Base-by-base conservation (phyloP, 1,284 basidiomycete species). In the Cutaneotrichosporon cavernicola region DNA sequence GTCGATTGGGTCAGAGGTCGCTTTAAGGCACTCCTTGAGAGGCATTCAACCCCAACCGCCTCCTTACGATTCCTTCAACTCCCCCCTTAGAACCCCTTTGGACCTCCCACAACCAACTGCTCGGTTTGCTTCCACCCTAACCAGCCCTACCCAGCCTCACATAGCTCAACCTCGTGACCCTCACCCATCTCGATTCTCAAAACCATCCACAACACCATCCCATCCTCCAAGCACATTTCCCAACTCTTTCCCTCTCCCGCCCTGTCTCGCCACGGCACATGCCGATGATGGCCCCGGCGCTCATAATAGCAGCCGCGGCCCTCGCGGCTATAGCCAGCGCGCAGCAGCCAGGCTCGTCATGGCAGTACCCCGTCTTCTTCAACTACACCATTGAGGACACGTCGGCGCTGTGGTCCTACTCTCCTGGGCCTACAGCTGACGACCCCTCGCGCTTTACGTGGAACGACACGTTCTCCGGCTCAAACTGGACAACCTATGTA, bases 301-400 rank as follows among this genome's bases (percentile, higher is more conserved):
- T n/a, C 30, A 14, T 53, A 31, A 53, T 53, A 53, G 51, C 31
- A 10, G 51, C 30, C 51, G 51, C 51, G 30, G 51, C 51, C 51
- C 31, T 53, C 51, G 51, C 51, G 51, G 51, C 51, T 16, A 30
- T 53, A 31, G 51, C 51, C 51, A 18, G 1, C 16, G 51, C 51
- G 26, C 51, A 53, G 51, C 51, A 53, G 16, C 14, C 30, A 53
- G 51, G 51, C 51, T 53, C 55, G 38, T 43, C 55, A 30, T 56
- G 55, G 55, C 58, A 60, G 32, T 56, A 50, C 21, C 53, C 53
- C 14, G 22, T 21, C 26, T 40, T 34, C 32, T 62, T 62, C 55
- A 62, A 62, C 55, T 56, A 43, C 53, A 56, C 53, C 34, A 30
- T 62, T 34, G 22, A 11, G 30, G 60, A 62, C 53, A 56, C 55